phyloP scores from a whole-genome alignment of 371 early-diverging fungal species.

The Saksenaea oblongispora region DNA sequence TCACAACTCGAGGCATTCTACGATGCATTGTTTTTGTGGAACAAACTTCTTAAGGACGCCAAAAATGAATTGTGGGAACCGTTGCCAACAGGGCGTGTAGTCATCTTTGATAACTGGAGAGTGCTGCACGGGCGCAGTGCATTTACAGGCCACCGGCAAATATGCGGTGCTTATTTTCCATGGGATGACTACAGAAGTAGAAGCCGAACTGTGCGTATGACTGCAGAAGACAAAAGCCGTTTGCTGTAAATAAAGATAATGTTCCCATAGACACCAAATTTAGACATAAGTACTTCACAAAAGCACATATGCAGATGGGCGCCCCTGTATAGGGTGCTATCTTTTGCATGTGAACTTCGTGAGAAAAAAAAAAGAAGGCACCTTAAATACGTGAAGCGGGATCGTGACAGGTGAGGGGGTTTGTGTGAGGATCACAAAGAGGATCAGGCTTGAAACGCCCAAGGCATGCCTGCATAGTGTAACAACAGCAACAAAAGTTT shows the following conservation, averaged over 20 bases:
- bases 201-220: constrained; percentile 35
- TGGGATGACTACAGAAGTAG: constrained; percentile 82
- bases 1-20: constrained; percentile 70
- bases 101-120: constrained; percentile 88
- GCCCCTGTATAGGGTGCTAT: not conserved
- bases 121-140: constrained; percentile 82
- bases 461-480: not conserved
- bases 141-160: constrained; percentile 77
- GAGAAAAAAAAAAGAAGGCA: not conserved
- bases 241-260: constrained; percentile 28
- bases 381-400: no score
- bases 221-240: constrained; percentile 41
- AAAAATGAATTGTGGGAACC: constrained; percentile 71
- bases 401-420: no score
- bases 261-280: not conserved
- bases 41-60: constrained; percentile 54
- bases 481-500: not conserved
- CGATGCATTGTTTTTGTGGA: constrained; percentile 74
- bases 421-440: not conserved
- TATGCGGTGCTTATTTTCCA: constrained; percentile 80
- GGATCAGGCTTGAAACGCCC: constrained; percentile 1
- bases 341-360: not conserved
- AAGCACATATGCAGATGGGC: not conserved
- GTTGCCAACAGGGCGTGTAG: constrained; percentile 73
- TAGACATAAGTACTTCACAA: not conserved